Base-by-base conservation (phyloP, 768 basidiomycete species). In the Pulveroboletus sp. region DNA sequence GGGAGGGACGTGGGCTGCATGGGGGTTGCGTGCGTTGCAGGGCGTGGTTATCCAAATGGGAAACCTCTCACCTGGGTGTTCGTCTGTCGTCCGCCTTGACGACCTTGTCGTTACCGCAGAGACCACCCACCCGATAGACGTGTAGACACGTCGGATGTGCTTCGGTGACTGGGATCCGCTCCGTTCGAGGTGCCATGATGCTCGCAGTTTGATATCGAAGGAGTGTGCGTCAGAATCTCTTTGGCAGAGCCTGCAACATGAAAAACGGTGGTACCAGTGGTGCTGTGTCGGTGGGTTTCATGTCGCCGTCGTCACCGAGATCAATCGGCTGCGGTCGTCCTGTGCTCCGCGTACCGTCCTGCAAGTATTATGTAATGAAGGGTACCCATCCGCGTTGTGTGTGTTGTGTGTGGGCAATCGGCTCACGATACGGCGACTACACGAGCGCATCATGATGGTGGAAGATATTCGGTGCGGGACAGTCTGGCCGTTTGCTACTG, bases 101-200 rank as follows among this genome's bases (percentile, higher is more conserved):
- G 42, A 68, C 48, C 49, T 51, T 67, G 47, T 66, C 61, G 21
- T 69, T 62, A 17, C 60, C 46, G 52, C 64, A 64, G 12, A 68
- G 46, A 15, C 63, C 50, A 0, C 68, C 68, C 9, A 55, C 46
- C 1, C 64, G 59, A 45, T 68, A 68, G 43, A 68, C 50, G 35
- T 68, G 66, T 11, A 68, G 46, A 42, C 53, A 57, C 48, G 57
- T 21, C 5, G 61, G 51, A 24, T 11, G 42, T 8, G 47, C 24
- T 15, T 51, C 49, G 18, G 21, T 32, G 12, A 33, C 38, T 15
- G 14, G 17, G 24, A 50, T 43, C 28, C 3, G 42, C 43, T 18
- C 46, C 26, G 37, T 38, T 41, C 38, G 49, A 38, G 50, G 39
- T 8, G 32, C 28, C 39, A 36, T 61, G 44, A 24, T 24, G 36